Evolutionary conservation across 2,329 filamentous ascomycete species (phyloP).

Genomic region (Plectosphaerella cucumerina): DNA sequence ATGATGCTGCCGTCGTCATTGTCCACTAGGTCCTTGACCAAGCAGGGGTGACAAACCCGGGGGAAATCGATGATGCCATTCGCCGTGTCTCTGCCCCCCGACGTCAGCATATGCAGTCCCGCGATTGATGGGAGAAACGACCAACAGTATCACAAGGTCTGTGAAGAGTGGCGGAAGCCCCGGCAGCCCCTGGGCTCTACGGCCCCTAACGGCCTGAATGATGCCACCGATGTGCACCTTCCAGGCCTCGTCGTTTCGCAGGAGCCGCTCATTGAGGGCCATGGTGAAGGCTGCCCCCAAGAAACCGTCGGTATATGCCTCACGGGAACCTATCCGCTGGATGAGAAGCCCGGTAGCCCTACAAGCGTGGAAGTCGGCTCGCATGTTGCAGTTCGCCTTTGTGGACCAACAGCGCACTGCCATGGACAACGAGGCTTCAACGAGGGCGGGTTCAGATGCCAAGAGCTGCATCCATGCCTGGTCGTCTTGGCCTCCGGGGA

Average conservation of each 20-base stretch:
- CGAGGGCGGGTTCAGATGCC: slow-evolving; percentile 17
- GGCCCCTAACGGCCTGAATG: background rate
- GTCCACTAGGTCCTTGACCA: background rate
- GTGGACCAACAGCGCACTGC: slow-evolving; percentile 7
- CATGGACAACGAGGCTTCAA: slow-evolving; percentile 18
- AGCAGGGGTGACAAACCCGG: background rate
- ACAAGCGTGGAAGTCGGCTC: background rate
- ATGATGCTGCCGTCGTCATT: background rate
- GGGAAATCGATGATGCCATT: background rate
- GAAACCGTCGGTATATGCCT: slow-evolving; percentile 3
- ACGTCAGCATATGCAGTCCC: background rate
- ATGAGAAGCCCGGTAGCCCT: background rate
- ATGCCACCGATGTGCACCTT: slow-evolving; percentile 5
- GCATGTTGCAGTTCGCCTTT: background rate
- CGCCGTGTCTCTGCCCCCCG: background rate
- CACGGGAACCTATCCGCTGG: background rate
- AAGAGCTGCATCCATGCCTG: slow-evolving; percentile 12
- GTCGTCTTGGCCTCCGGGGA: slow-evolving; percentile 4
- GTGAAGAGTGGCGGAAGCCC: background rate
- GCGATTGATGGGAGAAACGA: background rate
- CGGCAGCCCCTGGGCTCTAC: background rate
- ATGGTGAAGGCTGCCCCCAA: slow-evolving; percentile 1
- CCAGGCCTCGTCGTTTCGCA: slow-evolving; percentile 4
- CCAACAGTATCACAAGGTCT: background rate
- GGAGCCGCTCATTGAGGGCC: slow-evolving; percentile 5